phyloP scores from a whole-genome alignment of 768 basidiomycete genomes.

The Lyophyllum semitale region DNA sequence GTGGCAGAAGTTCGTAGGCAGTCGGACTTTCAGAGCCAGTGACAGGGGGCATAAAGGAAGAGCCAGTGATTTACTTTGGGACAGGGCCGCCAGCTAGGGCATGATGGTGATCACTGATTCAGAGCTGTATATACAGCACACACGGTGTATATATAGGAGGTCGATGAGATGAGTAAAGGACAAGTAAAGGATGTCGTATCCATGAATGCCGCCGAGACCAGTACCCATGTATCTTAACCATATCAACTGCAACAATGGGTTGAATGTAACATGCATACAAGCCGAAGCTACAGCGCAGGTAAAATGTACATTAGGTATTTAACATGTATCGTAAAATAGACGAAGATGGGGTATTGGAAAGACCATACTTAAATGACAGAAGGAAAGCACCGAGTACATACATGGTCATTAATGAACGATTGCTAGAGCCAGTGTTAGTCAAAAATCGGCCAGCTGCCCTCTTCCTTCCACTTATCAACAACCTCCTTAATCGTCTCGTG shows the following conservation, averaged over 20 bases:
- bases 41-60: slow-evolving; percentile 13
- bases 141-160: neutral
- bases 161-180: neutral
- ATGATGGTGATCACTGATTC: neutral
- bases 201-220: neutral
- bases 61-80: neutral
- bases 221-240: neutral
- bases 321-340: neutral
- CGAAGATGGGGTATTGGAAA: slow-evolving; percentile 7
- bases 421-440: slow-evolving; percentile 5
- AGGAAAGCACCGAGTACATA: slow-evolving; percentile 7
- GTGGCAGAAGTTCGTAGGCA: slow-evolving; percentile 29
- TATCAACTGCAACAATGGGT: neutral
- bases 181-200: neutral
- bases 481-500: slow-evolving; percentile 66
- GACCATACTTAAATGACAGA: slow-evolving; percentile 13
- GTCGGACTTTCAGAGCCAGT: slow-evolving; percentile 8
- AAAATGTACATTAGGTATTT: slow-evolving; percentile 3
- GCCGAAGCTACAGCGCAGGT: neutral
- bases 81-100: neutral
- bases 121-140: neutral
- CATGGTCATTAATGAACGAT: neutral
- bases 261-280: neutral
- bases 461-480: slow-evolving; percentile 79
- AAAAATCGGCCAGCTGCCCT: slow-evolving; percentile 58